phyloP scores from a whole-genome alignment of 208 protist species.

The Phytomonas sp. region DNA sequence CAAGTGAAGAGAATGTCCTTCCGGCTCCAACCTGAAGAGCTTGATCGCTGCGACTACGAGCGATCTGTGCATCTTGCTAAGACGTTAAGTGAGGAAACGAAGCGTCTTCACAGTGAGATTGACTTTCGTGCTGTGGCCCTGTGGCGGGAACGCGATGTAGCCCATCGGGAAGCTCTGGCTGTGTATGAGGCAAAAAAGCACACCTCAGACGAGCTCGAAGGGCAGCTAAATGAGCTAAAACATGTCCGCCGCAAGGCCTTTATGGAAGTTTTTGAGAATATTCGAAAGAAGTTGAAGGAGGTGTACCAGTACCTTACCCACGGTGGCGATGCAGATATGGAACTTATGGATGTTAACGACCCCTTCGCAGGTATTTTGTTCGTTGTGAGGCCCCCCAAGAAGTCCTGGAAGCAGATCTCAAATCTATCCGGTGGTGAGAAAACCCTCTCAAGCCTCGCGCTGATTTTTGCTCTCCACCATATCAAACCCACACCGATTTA shows the following conservation, averaged over 20 bases:
- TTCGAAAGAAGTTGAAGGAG: constrained; percentile 97
- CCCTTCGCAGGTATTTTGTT: constrained; percentile 98
- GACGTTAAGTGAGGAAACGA: constrained; percentile 81
- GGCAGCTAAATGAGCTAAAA: constrained; percentile 57
- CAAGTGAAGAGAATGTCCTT: constrained; percentile 55
- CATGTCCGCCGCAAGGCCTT: constrained; percentile 92
- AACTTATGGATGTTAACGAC: constrained; percentile 98
- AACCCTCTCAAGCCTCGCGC: constrained; percentile 97
- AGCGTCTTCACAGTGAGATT: constrained; percentile 75
- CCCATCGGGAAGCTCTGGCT: constrained; percentile 49
- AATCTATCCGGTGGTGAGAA: constrained; percentile 99
- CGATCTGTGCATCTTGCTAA: constrained; percentile 83
- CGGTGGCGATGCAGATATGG: constrained; percentile 99
- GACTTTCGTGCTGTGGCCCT: constrained; percentile 94
- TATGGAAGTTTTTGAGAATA: constrained; percentile 96
- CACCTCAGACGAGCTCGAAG: constrained; percentile 66
- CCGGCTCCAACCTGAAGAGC: constrained; percentile 53
- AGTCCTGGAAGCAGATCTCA: constrained; percentile 99
- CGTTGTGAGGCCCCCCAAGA: constrained; percentile 98
- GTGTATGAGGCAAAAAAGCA: constrained; percentile 49
- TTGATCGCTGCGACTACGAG: constrained; percentile 74
- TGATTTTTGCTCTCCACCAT: constrained; percentile 99
- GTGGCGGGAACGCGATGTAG: constrained; percentile 90
- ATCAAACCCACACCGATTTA: constrained; percentile 99
- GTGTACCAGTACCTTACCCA: constrained; percentile 99